Evolutionary conservation across 495 filamentous ascomycete species (phyloP).

Genomic region (Paragyromitra xinjiangensis): DNA sequence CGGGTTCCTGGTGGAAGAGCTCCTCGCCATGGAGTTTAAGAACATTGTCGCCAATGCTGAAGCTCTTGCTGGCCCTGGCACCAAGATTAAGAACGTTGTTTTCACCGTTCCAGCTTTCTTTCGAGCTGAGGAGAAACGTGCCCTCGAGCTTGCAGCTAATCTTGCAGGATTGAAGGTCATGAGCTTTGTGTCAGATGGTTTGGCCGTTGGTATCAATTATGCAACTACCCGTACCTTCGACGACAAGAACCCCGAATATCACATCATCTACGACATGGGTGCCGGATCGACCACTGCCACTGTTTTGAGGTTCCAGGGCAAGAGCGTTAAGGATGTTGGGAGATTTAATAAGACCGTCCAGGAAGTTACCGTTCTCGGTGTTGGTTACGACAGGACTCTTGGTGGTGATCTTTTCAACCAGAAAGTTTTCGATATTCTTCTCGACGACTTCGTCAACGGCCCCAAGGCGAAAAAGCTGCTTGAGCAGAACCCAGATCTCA

Average conservation of each 20-base stretch:
- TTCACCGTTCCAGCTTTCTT: constrained; percentile 94
- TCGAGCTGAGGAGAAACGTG: constrained; percentile 85
- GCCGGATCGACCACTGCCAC: constrained; percentile 98
- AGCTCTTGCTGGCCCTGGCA: constrained; percentile 79
- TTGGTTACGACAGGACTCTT: constrained; percentile 86
- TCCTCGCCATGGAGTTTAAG: constrained; percentile 95
- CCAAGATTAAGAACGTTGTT: constrained; percentile 77
- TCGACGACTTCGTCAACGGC: constrained; percentile 76
- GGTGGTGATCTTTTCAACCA: constrained; percentile 91
- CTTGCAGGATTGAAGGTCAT: constrained; percentile 88
- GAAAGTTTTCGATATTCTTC: constrained; percentile 86
- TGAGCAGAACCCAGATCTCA: constrained; percentile 63
- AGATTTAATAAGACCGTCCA: constrained; percentile 96
- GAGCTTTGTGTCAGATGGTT: constrained; percentile 84
- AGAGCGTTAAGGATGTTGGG: constrained; percentile 88
- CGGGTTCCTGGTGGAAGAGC: constrained; percentile 86
- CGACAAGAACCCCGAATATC: constrained; percentile 87
- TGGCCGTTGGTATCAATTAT: constrained; percentile 94
- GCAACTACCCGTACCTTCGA: constrained; percentile 90
- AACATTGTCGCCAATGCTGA: constrained; percentile 88
- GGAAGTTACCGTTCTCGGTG: constrained; percentile 85
- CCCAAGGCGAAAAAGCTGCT: constrained; percentile 74
- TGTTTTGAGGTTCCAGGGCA: constrained; percentile 86
- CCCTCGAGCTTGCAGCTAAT: constrained; percentile 80
- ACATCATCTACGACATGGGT: constrained; percentile 97